Conservation (phyloP, 78 protist genomes). For the Mantamonas sphyraenae region DNA sequence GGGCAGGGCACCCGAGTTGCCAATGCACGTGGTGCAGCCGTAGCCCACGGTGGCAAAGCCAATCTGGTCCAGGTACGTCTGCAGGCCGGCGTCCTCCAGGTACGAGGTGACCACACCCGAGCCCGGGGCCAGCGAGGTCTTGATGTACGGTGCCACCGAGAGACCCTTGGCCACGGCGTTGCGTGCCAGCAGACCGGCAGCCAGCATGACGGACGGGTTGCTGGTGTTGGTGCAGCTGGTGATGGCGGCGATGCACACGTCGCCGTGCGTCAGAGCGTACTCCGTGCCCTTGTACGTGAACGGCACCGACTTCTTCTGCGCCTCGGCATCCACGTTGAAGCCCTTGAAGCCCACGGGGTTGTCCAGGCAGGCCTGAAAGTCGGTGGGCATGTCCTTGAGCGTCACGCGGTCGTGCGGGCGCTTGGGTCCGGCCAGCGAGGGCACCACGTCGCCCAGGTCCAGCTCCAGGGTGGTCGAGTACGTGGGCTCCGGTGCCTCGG, state of each 20-base stretch:
- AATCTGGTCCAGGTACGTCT: slow-evolving; percentile 33
- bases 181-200: slow-evolving; percentile 52
- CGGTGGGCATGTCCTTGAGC: slow-evolving; percentile 46
- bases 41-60: slow-evolving; percentile 72
- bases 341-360: slow-evolving; percentile 72
- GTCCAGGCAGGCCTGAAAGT: slow-evolving; percentile 51
- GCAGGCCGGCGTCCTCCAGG: slow-evolving; percentile 51
- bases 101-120: slow-evolving; percentile 69
- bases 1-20: slow-evolving; percentile 57
- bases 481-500: slow-evolving; percentile 13
- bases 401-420: slow-evolving; percentile 78
- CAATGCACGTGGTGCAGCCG: slow-evolving; percentile 86
- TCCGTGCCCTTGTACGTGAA: slow-evolving; percentile 44
- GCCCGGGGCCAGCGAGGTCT: slow-evolving; percentile 79
- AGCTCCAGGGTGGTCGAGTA: slow-evolving; percentile 42
- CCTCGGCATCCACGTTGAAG: slow-evolving; percentile 46
- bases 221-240: slow-evolving; percentile 83
- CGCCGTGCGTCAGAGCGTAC: slow-evolving; percentile 61
- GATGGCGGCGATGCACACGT: slow-evolving; percentile 79
- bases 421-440: slow-evolving; percentile 71
- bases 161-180: slow-evolving; percentile 69
- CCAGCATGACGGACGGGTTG: slow-evolving; percentile 86
- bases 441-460: slow-evolving; percentile 59
- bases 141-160: slow-evolving; percentile 51
- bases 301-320: slow-evolving; percentile 27